Evolutionary conservation across 345 rosid species (phyloP), one percentile per base, ranked within the genome.

Genomic region (Boechera stricta): DNA sequence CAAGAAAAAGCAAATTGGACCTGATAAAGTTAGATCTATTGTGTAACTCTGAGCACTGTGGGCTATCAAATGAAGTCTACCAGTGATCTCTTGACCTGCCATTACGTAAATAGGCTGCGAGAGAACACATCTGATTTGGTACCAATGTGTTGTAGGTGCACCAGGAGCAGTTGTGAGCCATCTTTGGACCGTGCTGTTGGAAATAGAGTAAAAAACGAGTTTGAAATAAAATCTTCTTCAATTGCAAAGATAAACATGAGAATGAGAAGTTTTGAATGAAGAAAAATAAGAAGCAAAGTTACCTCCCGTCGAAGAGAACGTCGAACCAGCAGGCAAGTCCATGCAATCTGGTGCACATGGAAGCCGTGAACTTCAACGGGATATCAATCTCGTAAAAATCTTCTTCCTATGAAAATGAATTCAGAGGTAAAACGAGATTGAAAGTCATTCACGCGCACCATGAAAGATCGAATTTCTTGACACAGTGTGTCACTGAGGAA

Each of bases 321-420:
- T 95, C 99, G 24, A 95, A 95, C 99, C 99, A 95, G 76, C 98
- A 95, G 60, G 99, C 99, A 82, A 95, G 82, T 21, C 99, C 99
- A 71, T 95, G 99, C 65, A 95, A 77, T 82, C 98, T 84, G 61
- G 99, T 85, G 64, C 99, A 97, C 38, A 90, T 87, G 47, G 96
- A 83, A 47, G 98, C 90, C 54, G 76, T 78, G 68, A 95, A 95
- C 82, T 86, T 95, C 73, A 95, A 78, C 1, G 99, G 99, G 76
- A 95, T 83, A 73, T 88, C 97, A 75, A 92, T 85, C 83, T 95
- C 98, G 71, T 92, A 95, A 29, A 95, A 74, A 7, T 90, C 87
- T 80, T 91, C 99, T 82, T 95, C 99, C 99, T 95, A 84, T 57
- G 77, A 52, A 84, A 74, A 72, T 5, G 7, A 76, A 64, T 12